Evolutionary conservation across 2,329 filamentous ascomycete genomes (phyloP), one percentile per base, ranked within the genome.

Genomic region (Diaporthe batatas): DNA sequence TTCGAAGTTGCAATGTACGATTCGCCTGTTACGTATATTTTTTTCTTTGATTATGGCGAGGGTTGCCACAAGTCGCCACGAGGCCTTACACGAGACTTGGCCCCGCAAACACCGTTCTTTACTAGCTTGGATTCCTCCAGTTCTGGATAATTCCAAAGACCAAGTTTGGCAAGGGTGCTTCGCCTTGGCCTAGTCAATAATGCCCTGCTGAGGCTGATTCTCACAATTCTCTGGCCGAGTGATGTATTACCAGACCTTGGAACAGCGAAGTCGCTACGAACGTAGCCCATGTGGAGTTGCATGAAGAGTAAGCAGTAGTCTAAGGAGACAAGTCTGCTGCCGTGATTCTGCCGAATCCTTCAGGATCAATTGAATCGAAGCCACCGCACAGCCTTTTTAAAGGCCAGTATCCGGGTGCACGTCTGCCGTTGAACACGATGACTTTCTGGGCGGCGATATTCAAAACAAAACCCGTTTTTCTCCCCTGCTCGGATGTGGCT

Each of bases 321-420:
- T n/a, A 23, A 16, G 8, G n/a, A 18, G 36, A 29, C 6, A 16
- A 25, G 18, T 29, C 36, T 23, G 57, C 57, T 34, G 11, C 16
- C 23, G n/a, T 44, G 25, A 12, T 10, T 42, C 23, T 62, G 39
- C 39, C 39, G 39, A 25, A 62, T 62, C 58, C 58, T 62, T 44
- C 58, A 62, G 58, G 58, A 62, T 62, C 58, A 62, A 62, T 62
- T 62, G 58, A 62, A 62, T 29, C 39, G 25, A 59, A 29, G 23
- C 39, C 23, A 32, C 39, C 5, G 58, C 58, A 47, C 44, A 32
- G 23, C 23, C 36, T 23, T 44, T 21, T 11, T n/a, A n/a, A 6
- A 47, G 21, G 36, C 57, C 12, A 25, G 57, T n/a, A 29, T 16
- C 36, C 23, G 25, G 29, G 23, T 42, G 39, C 16, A 25, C 39